Conservation (phyloP, 208 protist species). For the Acanthamoeba lenticulata region DNA sequence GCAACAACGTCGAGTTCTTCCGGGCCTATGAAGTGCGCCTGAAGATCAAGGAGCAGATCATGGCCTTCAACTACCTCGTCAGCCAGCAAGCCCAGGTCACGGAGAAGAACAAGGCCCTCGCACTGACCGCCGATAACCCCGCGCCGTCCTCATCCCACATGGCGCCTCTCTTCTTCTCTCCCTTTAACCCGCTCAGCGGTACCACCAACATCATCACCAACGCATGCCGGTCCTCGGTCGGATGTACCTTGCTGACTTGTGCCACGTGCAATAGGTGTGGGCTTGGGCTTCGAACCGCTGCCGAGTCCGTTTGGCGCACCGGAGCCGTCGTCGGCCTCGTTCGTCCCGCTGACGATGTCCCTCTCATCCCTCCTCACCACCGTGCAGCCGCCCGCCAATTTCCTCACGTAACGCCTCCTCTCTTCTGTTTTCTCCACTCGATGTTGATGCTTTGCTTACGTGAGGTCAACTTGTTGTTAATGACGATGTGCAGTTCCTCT, state of each 20-base stretch:
- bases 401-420: background rate
- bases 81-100: conserved; percentile 69
- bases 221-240: background rate
- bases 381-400: background rate
- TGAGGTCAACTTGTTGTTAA: background rate
- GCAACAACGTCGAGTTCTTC: conserved; percentile 71
- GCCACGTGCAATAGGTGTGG: background rate
- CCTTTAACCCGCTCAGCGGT: background rate
- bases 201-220: background rate
- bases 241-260: background rate
- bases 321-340: background rate
- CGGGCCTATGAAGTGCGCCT: conserved; percentile 65
- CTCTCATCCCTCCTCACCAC: background rate
- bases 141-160: background rate
- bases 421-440: background rate
- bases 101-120: background rate
- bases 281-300: background rate
- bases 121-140: background rate
- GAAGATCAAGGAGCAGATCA: conserved; percentile 74
- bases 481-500: background rate
- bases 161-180: background rate
- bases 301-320: background rate
- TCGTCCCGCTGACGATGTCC: background rate
- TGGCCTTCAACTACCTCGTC: conserved; percentile 69
- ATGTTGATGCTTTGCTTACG: background rate